Conservation (phyloP, 1,139 yeast genomes). For the Yamadazyma membranifaciens region DNA sequence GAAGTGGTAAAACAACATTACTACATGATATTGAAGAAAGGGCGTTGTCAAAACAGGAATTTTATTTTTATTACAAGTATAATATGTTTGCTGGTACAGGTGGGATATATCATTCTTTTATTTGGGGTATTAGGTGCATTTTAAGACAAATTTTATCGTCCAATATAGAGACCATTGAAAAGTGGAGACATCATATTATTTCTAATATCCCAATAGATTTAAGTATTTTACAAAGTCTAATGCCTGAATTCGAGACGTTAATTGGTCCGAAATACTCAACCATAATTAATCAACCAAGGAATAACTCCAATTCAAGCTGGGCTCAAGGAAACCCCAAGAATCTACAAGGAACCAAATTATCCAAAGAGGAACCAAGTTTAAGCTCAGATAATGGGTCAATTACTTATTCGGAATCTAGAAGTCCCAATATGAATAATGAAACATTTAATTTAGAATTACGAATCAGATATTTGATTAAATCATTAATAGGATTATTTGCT, state of each 20-base stretch:
- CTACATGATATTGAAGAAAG: slow-evolving; percentile 40
- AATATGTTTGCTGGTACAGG: slow-evolving; percentile 25
- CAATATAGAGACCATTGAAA: slow-evolving; percentile 32
- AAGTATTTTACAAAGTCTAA: slow-evolving; percentile 37
- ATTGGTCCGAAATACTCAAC: slow-evolving; percentile 44
- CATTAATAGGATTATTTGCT: slow-evolving; percentile 42
- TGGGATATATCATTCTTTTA: slow-evolving; percentile 22
- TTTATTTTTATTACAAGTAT: slow-evolving; percentile 45
- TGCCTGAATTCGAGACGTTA: slow-evolving; percentile 47
- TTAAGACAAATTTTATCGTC: slow-evolving; percentile 45
- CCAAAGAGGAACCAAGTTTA: background rate
- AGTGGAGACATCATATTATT: slow-evolving; percentile 45
- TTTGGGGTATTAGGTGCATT: slow-evolving; percentile 36
- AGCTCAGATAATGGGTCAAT: background rate
- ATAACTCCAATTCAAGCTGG: background rate
- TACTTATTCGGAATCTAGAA: background rate
- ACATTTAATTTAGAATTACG: slow-evolving; percentile 35
- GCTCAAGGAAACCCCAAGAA: background rate
- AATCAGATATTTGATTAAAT: slow-evolving; percentile 43
- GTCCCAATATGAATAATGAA: slow-evolving; percentile 11
- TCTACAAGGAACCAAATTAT: background rate
- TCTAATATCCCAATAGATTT: slow-evolving; percentile 43
- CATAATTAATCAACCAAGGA: slow-evolving; percentile 5
- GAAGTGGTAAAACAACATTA: slow-evolving; percentile 48
- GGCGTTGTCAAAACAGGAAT: slow-evolving; percentile 35